A percentile compares a stretch with the other conserved stretches of the same genome.
Conservation (phyloP, 805 yeast genomes). For the Myxozyma neglecta region DNA sequence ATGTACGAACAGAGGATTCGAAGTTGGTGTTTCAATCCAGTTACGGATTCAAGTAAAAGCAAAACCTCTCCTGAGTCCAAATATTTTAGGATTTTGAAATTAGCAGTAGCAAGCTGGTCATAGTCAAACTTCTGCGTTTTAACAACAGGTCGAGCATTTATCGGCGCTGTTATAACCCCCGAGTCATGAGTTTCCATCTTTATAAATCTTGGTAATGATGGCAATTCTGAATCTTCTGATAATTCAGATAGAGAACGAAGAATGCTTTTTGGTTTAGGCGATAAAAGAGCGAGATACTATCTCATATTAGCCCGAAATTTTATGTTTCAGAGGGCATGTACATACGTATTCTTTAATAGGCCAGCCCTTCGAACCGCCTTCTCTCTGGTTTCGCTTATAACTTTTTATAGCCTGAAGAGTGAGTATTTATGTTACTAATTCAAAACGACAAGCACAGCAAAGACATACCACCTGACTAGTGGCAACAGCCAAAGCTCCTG, state of each 20-base stretch:
- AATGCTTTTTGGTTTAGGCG: conserved; percentile 4
- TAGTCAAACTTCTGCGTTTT: not conserved
- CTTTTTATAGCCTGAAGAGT: conserved; percentile 16
- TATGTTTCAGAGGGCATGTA: not conserved
- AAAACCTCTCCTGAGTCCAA: conserved; percentile 1
- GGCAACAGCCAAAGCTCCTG: conserved; percentile 30
- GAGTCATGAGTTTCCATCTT: not conserved
- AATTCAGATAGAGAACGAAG: not conserved
- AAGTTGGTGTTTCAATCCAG: conserved; percentile 30
- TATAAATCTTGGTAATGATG: not conserved
- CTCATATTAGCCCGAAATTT: not conserved
- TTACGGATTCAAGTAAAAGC: conserved; percentile 19
- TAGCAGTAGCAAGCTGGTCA: conserved; percentile 1
- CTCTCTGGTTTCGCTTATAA: conserved; percentile 7
- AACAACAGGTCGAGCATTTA: not conserved
- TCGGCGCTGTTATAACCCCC: not conserved
- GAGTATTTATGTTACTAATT: not conserved
- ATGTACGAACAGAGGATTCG: conserved; percentile 26
- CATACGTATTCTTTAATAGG: conserved; percentile 21
- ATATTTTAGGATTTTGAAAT: conserved; percentile 4
- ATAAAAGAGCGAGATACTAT: conserved; percentile 15
- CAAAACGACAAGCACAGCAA: not conserved
- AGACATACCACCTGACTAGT: conserved; percentile 15
- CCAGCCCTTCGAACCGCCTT: conserved; percentile 29
- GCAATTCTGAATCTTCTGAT: not conserved